phyloP scores from a whole-genome alignment of 768 basidiomycete species.

The Naganishia friedmannii region DNA sequence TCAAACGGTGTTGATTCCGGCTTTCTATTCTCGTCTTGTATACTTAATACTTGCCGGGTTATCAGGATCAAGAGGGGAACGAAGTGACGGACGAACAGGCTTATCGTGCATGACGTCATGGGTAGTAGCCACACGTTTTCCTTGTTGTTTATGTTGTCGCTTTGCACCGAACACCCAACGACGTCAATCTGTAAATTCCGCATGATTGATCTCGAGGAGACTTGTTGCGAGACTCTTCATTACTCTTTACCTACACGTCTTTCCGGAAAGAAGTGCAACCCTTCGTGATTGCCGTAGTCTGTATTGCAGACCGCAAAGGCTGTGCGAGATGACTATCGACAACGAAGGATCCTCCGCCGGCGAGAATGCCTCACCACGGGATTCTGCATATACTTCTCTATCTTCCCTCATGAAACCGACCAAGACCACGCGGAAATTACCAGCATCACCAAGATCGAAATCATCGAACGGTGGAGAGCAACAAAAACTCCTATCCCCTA shows the following conservation, averaged over 20 bases:
- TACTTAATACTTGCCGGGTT: no score
- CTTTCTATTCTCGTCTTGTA: no score
- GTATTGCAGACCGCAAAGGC: not conserved
- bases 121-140: not conserved
- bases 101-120: conserved; percentile 1
- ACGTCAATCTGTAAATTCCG: not conserved
- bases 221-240: no score
- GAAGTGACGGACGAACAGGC: no score
- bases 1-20: no score
- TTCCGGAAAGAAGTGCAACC: no score
- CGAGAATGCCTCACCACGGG: not conserved
- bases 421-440: not conserved
- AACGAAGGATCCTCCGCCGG: conserved; percentile 4
- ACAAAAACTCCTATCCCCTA: conserved; percentile 26
- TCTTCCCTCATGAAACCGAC: conserved; percentile 39
- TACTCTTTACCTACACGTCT: no score
- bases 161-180: not conserved
- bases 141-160: conserved; percentile 6
- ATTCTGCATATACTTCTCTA: conserved; percentile 45
- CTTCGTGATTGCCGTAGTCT: not conserved
- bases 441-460: conserved; percentile 3
- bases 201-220: no score
- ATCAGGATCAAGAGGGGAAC: no score
- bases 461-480: conserved; percentile 8
- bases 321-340: not conserved